Evolutionary conservation across 306 rosid species (phyloP).

Genomic region (Mucuna pruriens): DNA sequence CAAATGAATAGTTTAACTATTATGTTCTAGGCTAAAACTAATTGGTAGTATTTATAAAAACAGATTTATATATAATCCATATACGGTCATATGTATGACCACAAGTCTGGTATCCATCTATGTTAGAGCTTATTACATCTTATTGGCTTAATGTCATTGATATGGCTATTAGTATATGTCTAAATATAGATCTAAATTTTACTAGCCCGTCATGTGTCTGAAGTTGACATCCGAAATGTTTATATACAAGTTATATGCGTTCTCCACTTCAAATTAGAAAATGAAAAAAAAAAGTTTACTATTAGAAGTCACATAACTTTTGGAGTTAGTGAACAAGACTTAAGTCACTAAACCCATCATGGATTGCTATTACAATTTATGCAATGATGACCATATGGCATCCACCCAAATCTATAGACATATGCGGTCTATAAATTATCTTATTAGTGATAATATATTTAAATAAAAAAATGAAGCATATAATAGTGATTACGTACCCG

Average conservation of each 20-base stretch:
- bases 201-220: background rate
- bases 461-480: background rate
- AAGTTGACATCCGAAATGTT: background rate
- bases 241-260: background rate
- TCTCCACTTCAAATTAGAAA: background rate
- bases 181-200: background rate
- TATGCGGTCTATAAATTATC: background rate
- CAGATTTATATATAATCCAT: background rate
- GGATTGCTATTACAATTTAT: background rate
- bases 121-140: background rate
- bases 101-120: background rate
- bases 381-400: background rate
- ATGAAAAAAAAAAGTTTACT: background rate
- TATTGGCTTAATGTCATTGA: background rate
- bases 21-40: background rate
- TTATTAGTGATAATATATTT: background rate
- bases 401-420: background rate
- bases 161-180: background rate
- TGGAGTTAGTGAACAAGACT: background rate
- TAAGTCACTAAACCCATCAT: background rate
- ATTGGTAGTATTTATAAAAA: background rate
- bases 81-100: background rate
- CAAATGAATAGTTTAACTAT: background rate
- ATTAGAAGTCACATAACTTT: background rate
- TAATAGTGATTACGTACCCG: constrained; percentile 38